Evolutionary conservation across 768 basidiomycete species (phyloP), one percentile per base, ranked within the genome.

Genomic region (Lentinula boryana): DNA sequence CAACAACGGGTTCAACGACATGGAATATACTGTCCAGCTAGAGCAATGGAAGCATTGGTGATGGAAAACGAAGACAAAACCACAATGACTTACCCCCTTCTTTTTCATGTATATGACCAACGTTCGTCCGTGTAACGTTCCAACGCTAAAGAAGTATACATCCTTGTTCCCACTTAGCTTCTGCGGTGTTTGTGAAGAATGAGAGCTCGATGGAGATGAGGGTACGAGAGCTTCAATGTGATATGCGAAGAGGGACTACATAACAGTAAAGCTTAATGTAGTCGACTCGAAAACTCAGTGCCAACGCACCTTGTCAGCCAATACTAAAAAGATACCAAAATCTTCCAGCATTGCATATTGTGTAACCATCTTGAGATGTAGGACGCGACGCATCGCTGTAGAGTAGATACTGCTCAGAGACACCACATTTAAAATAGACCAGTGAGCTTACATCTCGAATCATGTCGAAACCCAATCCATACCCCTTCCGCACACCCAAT

Each of bases 151-250:
- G 78, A 96, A 98, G 63, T 93, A 88, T 9, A 98, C 93, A 64
- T 98, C 95, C 69, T 91, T 91, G 41, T 86, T 91, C 0, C 92
- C 90, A 68, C 89, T 93, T 41, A 98, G 79, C 65, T 95, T 91
- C 70, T 98, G 95, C 2, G 95, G 95, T 1, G 87, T 87, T 67
- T 92, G 88, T 0, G 84, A 83, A 4, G 83, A 46, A 12, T 87
- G 84, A 32, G 83, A 75, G 58, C 81, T 85, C 48, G 86, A 82
- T 7, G 85, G 85, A 0, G 88, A 86, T 2, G 94, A 91, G 0
- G 96, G 96, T 6, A 98, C 95, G 38, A 99, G 82, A 0, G 95
- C 95, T 72, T 99, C 96, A 53, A 98, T 95, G 65, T 94, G 93
- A 67, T 95, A 95, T 1, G 96, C 95, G 62, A 97, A 93, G 1